Base-by-base conservation (phyloP, 106 monocot genomes). In the Vanilla planifolia region DNA sequence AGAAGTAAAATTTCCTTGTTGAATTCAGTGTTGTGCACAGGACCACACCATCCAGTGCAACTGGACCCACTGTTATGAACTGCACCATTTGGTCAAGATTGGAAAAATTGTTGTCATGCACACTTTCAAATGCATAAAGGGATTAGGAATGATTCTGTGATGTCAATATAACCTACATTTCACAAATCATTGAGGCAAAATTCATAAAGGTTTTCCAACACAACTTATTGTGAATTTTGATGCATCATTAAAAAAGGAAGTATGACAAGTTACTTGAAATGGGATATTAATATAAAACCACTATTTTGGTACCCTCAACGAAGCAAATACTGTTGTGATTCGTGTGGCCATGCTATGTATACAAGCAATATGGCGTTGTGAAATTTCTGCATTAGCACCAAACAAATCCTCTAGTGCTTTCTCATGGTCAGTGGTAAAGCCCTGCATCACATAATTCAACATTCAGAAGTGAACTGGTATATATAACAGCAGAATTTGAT, bases 391-490 rank as follows among this genome's bases (percentile, higher is more conserved):
- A 79, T 84, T 79, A 65, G 88, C 92, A 46, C 67, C 84, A 71
- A 88, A 92, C 43, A 92, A 73, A 71, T 92, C 92, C 67, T 92
- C 92, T 51, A 92, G 44, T 20, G 92, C 88, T 65, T 58, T 88
- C 63, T 88, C 92, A 65, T 92, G 84, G 59, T 92, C 88, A 63
- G 92, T 92, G 32, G 84, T 40, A 59, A 92, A 92, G 33, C 88
- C 88, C 92, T 92, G 68, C 9, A 16, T 23, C 1, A 33, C 44
- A 53, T 11, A 51, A 30, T 27, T n/a, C 14, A 53, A 30, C 30
- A 53, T 32, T 29, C 13, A 53, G n/a, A n/a, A 32, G 30, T 4
- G 15, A 9, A 53, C 15, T 53, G 30, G 16, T 53, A 27, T 30
- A 53, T 29, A 53, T 53, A 3, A 53, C 1, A 51, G 14, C 11